phyloP scores from a whole-genome alignment of 129 eudicot species.

The Scalesia atractyloides region DNA sequence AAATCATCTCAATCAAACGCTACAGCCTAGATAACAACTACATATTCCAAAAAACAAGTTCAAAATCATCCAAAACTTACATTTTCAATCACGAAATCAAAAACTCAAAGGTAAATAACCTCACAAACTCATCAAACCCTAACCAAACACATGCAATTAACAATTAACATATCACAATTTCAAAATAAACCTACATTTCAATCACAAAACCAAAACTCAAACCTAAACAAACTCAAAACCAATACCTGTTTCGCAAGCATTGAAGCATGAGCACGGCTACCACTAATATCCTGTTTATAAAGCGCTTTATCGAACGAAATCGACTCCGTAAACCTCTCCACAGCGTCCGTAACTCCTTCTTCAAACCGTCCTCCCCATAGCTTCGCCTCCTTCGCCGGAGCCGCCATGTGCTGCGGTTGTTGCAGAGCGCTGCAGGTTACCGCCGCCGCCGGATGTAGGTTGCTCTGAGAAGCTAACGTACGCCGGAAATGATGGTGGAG shows the following conservation, averaged over 20 bases:
- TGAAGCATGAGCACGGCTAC: slow-evolving; percentile 92
- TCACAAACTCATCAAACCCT: slow-evolving; percentile 65
- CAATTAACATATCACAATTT: neutral
- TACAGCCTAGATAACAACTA: too few species aligned
- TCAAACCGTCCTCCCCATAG: slow-evolving; percentile 98
- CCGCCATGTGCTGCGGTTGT: slow-evolving; percentile 33
- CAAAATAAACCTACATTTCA: neutral
- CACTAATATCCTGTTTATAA: slow-evolving; percentile 92
- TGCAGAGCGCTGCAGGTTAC: slow-evolving; percentile 36
- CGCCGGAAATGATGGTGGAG: neutral
- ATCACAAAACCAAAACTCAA: neutral
- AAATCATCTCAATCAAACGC: too few species aligned
- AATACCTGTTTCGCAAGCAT: slow-evolving; percentile 95
- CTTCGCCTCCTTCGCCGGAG: slow-evolving; percentile 60
- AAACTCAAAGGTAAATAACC: slow-evolving; percentile 1
- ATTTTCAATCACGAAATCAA: too few species aligned
- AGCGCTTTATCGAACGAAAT: slow-evolving; percentile 85
- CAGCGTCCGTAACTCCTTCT: slow-evolving; percentile 85
- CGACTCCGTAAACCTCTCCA: slow-evolving; percentile 93
- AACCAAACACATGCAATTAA: neutral
- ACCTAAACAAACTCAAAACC: neutral
- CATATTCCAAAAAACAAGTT: too few species aligned
- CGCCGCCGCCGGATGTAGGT: neutral
- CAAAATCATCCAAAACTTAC: too few species aligned
- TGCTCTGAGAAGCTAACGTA: neutral